phyloP scores from a whole-genome alignment of 2,329 filamentous ascomycete species.

The Fusarium lateritium region DNA sequence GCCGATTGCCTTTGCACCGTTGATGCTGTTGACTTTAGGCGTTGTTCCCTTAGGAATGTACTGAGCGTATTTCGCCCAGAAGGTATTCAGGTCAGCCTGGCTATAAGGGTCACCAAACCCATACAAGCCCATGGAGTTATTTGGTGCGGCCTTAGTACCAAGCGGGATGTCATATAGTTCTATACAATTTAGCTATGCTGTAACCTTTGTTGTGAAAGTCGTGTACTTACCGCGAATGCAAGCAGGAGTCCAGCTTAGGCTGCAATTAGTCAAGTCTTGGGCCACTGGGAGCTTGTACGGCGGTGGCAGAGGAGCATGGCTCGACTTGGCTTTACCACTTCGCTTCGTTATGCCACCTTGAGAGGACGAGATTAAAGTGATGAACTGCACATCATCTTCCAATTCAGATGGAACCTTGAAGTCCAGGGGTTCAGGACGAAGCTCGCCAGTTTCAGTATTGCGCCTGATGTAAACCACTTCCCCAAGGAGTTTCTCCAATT shows the following conservation, averaged over 20 bases:
- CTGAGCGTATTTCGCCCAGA: slow-evolving; percentile 1
- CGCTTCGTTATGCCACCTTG: background rate
- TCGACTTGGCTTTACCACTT: background rate
- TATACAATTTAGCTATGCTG: background rate
- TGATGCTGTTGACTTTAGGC: slow-evolving; percentile 8
- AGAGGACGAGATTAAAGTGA: background rate
- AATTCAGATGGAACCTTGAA: background rate
- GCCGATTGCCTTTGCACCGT: background rate
- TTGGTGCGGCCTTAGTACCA: slow-evolving; percentile 1
- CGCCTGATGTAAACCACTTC: background rate
- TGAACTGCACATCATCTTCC: background rate
- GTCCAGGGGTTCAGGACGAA: background rate
- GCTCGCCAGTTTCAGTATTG: background rate
- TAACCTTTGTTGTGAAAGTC: accelerated
- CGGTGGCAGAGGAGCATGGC: background rate
- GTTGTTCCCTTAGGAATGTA: slow-evolving; percentile 5
- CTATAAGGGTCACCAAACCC: slow-evolving; percentile 1
- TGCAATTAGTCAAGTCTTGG: slow-evolving; percentile 8
- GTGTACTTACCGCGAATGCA: slow-evolving; percentile 7
- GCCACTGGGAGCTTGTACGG: background rate
- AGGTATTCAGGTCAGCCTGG: background rate
- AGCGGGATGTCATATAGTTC: background rate
- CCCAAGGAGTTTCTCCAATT: background rate
- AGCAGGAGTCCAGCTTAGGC: slow-evolving; percentile 13
- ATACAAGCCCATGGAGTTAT: slow-evolving; percentile 3